These are phyloP conservation scores for Prinsepia uniflora DNA, from an alignment of 306 rosid species.

Conservation along the genomic window DNA sequence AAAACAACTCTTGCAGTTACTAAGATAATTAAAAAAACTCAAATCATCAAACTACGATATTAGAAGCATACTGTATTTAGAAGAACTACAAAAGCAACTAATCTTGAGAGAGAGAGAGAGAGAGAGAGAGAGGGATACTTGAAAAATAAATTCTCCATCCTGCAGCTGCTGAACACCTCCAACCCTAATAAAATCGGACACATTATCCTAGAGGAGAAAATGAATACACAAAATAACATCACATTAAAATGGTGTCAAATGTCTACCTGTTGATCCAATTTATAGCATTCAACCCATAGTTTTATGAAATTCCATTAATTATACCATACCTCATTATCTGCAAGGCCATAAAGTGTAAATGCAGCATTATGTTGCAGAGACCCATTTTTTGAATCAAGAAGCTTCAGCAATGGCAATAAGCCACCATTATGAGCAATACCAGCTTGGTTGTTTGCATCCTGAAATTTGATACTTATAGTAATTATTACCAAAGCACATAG, in stretches of 20 bases:
- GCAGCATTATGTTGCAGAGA: conserved; percentile 99
- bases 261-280: conserved; percentile 17
- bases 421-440: conserved; percentile 98
- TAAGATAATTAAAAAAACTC: conserved; percentile 1
- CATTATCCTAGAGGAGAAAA: conserved; percentile 72
- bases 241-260: conserved; percentile 27
- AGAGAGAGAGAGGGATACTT: conserved; percentile 47
- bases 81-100: conserved; percentile 17
- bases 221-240: conserved; percentile 30
- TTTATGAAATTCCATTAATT: conserved; percentile 18
- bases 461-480: conserved; percentile 16
- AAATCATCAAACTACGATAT: conserved; percentile 6
- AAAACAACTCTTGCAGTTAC: conserved; percentile 11
- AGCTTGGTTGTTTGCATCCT: conserved; percentile 96
- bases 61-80: conserved; percentile 18
- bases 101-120: background rate
- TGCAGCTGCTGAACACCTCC: conserved; percentile 95
- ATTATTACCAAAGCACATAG: background rate
- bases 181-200: conserved; percentile 91
- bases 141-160: conserved; percentile 98
- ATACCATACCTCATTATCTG: conserved; percentile 82
- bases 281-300: background rate
- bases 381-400: conserved; percentile 96
- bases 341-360: conserved; percentile 96
- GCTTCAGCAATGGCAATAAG: conserved; percentile 81